Evolutionary conservation across 2,329 filamentous ascomycete species (phyloP).

Genomic region (Aureobasidium vineae): DNA sequence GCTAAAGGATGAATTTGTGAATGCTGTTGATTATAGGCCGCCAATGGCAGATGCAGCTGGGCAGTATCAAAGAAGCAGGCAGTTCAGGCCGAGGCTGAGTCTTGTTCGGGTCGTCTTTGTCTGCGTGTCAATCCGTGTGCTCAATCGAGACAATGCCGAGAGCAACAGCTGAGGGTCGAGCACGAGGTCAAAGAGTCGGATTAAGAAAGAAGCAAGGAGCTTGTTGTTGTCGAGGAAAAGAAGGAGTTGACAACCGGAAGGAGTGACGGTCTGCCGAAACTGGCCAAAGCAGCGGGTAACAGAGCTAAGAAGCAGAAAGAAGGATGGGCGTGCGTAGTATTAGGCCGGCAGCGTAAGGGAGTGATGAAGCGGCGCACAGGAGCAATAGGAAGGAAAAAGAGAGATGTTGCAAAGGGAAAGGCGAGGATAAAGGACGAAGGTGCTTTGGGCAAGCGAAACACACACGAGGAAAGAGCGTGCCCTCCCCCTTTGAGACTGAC

Average conservation of each 20-base stretch:
- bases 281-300: slow-evolving; percentile 23
- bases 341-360: slow-evolving; percentile 24
- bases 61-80: slow-evolving; percentile 11
- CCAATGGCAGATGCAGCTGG: not conserved
- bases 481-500: slow-evolving; percentile 22
- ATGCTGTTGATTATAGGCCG: slow-evolving; percentile 5
- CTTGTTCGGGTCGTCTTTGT: slow-evolving; percentile 2
- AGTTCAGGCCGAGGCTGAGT: slow-evolving; percentile 9
- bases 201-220: slow-evolving; percentile 18
- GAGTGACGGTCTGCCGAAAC: slow-evolving; percentile 22
- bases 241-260: slow-evolving; percentile 19
- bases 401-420: slow-evolving; percentile 20
- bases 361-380: slow-evolving; percentile 26
- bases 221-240: slow-evolving; percentile 3
- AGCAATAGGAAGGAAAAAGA: slow-evolving; percentile 22
- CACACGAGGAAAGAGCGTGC: slow-evolving; percentile 22
- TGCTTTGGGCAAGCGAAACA: slow-evolving; percentile 24
- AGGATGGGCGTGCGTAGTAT: not conserved
- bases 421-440: slow-evolving; percentile 22
- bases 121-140: slow-evolving; percentile 15
- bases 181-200: slow-evolving; percentile 12
- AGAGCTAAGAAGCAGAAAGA: slow-evolving; percentile 17
- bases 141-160: slow-evolving; percentile 24
- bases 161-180: slow-evolving; percentile 12
- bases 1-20: slow-evolving; percentile 1